Evolutionary conservation across 1,139 yeast genomes (phyloP), one percentile per base, ranked within the genome.

Genomic region (Saccharomyces hybrid): DNA sequence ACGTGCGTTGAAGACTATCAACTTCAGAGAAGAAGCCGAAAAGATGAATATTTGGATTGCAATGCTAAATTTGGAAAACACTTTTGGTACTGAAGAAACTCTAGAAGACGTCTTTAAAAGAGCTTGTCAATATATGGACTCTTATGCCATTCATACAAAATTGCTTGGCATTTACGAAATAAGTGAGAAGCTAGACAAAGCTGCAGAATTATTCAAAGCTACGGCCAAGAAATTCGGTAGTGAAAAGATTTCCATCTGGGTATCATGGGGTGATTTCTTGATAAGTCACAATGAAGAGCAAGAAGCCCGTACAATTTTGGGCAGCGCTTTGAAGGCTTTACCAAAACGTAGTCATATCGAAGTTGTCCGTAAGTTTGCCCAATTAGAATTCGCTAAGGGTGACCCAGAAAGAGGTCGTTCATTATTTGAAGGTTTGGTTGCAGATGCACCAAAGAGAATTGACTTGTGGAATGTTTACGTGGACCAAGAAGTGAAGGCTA

Each of bases 11-110:
- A 88, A 88, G 74, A 86, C 95, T 8, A 93, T 93, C 63, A 84
- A 82, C 67, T 89, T 85, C 75, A 82, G 97, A 66, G 97, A 91
- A 68, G 99, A 95, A 71, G 85, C 83, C 65, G 99, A 93, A 70
- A 89, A 90, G 73, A 74, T 90, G 73, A 95, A 93, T 67, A 84
- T 93, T 52, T 95, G 99, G 99, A 88, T 93, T 70, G 99, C 98
- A 1, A 73, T 90, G 68, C 80, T 93, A 64, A 93, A 95, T 73
- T 81, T 95, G 79, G 99, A 93, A 71, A 89, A 88, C 70, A 84
- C 91, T 14, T 93, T 93, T 72, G 99, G 99, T 55, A 79, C 88
- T 30, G 85, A 84, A 8, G 97, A 89, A 59, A 74, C 95, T 4
- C 73, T 91, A 53, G 91, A 88, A 54, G 89, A 84, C 30, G 80